Percentiles rank a stretch among this genome's conserved stretches.
Conservation (phyloP, 176 grass and related monocot genomes). For the Avena eriantha region DNA sequence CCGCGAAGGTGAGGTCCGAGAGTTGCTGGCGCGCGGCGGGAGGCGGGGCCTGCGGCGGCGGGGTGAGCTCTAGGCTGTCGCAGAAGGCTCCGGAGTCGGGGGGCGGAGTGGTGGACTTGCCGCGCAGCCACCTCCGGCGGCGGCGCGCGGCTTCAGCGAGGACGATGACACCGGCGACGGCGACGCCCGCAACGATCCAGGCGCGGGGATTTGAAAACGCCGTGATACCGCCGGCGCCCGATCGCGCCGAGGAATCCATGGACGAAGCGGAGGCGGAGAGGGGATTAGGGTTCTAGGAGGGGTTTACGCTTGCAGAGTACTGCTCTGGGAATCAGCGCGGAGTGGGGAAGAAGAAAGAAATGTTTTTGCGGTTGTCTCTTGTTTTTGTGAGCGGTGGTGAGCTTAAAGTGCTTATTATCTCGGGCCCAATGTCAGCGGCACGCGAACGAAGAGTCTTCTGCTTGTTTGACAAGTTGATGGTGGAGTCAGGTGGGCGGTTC, state of each 20-base stretch:
- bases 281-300: conserved; percentile 68
- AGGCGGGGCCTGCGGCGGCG: conserved; percentile 67
- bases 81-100: conserved; percentile 66
- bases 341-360: conserved; percentile 52
- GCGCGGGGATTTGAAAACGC: conserved; percentile 39
- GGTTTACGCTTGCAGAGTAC: conserved; percentile 39
- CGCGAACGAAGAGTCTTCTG: neutral
- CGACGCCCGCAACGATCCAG: conserved; percentile 81
- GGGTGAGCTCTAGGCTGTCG: conserved; percentile 70
- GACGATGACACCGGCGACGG: conserved; percentile 79
- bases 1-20: conserved; percentile 73
- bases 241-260: conserved; percentile 53
- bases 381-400: neutral
- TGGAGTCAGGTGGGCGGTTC: no score
- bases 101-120: neutral
- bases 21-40: conserved; percentile 66
- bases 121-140: conserved; percentile 54
- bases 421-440: neutral
- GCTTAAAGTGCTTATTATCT: neutral
- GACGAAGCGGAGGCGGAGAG: conserved; percentile 21
- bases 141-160: conserved; percentile 72
- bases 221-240: conserved; percentile 16
- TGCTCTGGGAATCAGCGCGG: conserved; percentile 4
- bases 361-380: neutral
- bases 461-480: conserved; percentile 45